Conservation (phyloP, 371 early-diverging fungal species). For the Mortierella sp. region DNA sequence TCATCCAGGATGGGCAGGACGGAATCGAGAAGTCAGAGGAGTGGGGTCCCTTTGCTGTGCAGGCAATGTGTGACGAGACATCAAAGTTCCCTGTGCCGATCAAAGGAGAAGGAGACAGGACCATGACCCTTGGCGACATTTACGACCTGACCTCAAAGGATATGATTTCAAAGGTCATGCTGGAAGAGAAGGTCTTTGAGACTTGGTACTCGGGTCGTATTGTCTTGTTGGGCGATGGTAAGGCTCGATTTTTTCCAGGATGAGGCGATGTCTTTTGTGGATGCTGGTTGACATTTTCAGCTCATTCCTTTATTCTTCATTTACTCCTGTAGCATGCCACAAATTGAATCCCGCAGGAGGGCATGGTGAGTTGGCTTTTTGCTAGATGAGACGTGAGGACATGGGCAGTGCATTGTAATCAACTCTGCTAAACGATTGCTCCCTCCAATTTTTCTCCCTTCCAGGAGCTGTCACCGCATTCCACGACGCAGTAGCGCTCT, state of each 20-base stretch:
- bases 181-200: slow-evolving; percentile 13
- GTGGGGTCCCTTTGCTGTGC: background rate
- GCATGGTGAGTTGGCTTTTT: background rate
- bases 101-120: background rate
- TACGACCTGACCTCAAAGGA: background rate
- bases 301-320: too few species aligned
- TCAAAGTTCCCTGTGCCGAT: background rate
- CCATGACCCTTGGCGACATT: background rate
- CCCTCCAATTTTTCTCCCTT: background rate
- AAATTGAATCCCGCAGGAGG: slow-evolving; percentile 6
- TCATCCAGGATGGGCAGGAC: background rate
- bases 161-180: slow-evolving; percentile 4
- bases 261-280: too few species aligned
- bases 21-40: background rate
- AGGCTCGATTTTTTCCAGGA: background rate
- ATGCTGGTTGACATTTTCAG: too few species aligned
- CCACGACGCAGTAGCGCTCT: background rate
- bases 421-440: background rate
- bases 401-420: background rate
- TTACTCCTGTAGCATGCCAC: slow-evolving; percentile 1
- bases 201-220: slow-evolving; percentile 10
- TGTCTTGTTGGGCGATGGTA: slow-evolving; percentile 6
- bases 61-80: slow-evolving; percentile 2
- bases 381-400: background rate
- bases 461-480: background rate